A percentile compares a stretch with the other conserved stretches of the same genome.
Conservation (phyloP, 2,329 filamentous ascomycete genomes). For the Hypomyces rosellus region DNA sequence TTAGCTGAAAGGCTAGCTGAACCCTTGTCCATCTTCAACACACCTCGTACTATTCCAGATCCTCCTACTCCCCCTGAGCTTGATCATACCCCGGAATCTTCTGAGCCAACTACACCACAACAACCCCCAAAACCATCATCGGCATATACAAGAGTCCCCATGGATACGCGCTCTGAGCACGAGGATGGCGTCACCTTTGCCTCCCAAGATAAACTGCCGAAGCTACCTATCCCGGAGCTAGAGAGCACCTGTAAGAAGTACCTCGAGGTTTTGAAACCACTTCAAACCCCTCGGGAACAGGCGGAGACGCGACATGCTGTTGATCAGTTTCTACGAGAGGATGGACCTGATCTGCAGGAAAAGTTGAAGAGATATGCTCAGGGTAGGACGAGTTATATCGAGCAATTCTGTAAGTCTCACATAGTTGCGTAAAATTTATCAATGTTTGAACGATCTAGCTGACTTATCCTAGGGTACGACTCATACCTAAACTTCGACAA, state of each 20-base stretch:
- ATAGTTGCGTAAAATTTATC: neutral
- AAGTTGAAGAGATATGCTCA: conserved; percentile 85
- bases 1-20: conserved; percentile 62
- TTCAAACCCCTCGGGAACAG: conserved; percentile 77
- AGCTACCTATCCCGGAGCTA: conserved; percentile 87
- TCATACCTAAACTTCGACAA: conserved; percentile 98
- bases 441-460: neutral
- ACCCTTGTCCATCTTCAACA: conserved; percentile 24
- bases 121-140: conserved; percentile 19
- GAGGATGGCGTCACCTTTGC: conserved; percentile 80
- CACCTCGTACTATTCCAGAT: conserved; percentile 36
- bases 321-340: conserved; percentile 71
- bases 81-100: neutral
- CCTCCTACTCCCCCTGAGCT: conserved; percentile 11
- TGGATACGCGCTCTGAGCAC: conserved; percentile 47
- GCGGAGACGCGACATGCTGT: conserved; percentile 75
- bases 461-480: conserved; percentile 70
- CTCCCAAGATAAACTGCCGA: conserved; percentile 79
- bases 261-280: conserved; percentile 67
- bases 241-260: conserved; percentile 74
- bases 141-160: conserved; percentile 41
- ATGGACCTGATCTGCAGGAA: conserved; percentile 81
- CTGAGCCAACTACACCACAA: conserved; percentile 16
- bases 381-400: conserved; percentile 92
- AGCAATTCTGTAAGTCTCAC: conserved; percentile 81